phyloP scores from a whole-genome alignment of 805 yeast genomes.

The Ogataea zsoltii region DNA sequence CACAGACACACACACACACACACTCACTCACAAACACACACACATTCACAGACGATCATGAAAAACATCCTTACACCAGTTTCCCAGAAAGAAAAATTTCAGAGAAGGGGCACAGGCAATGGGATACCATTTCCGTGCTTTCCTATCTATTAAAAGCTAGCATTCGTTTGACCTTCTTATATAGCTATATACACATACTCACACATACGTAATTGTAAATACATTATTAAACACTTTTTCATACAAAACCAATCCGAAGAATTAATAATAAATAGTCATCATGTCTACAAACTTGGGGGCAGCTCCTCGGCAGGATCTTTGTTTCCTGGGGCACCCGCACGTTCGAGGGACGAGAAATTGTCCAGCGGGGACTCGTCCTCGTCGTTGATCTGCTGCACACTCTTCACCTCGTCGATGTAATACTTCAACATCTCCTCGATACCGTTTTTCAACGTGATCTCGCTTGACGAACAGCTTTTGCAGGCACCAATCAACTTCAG shows the following conservation, averaged over 20 bases:
- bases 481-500: slow-evolving; percentile 95
- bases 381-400: slow-evolving; percentile 84
- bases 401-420: slow-evolving; percentile 91
- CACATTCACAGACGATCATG: too few species aligned
- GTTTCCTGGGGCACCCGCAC: not conserved
- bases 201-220: slow-evolving; percentile 1
- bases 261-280: not conserved
- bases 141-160: not conserved
- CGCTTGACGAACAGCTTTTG: slow-evolving; percentile 86
- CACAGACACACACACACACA: too few species aligned
- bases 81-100: too few species aligned
- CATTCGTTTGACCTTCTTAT: not conserved
- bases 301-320: slow-evolving; percentile 26
- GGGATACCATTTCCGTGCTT: too few species aligned
- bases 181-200: not conserved
- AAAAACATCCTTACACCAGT: not conserved
- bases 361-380: slow-evolving; percentile 56
- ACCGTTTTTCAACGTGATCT: slow-evolving; percentile 91
- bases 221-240: not conserved
- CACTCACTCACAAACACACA: too few species aligned
- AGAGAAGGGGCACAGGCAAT: too few species aligned
- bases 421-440: slow-evolving; percentile 97
- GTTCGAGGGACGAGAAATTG: slow-evolving; percentile 1
- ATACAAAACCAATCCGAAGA: not conserved
- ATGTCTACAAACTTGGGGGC: slow-evolving; percentile 35